Evolutionary conservation across 169 alveolate genomes (phyloP), one percentile per base, ranked within the genome.

Genomic region (Ichthyophthirius multifiliis): DNA sequence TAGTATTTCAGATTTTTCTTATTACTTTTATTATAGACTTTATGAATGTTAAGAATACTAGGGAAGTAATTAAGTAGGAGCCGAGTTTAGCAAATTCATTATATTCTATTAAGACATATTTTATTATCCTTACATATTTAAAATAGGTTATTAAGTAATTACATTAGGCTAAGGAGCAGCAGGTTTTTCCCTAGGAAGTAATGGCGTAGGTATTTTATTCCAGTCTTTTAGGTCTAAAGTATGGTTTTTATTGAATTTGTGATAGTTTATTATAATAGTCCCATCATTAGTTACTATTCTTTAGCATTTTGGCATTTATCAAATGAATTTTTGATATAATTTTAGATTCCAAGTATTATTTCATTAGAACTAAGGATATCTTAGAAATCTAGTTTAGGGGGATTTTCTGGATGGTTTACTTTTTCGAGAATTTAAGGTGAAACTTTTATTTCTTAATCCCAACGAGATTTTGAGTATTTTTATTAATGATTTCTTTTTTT

Each of bases 261-360:
- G 13, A 39, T 55, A 55, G 71, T 55, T 23, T 27, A 55, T 34
- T 55, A 27, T 1, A 39, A 27, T 55, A 55, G 18, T 23, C 23
- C 23, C 71, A 55, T 55, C 71, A 55, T 55, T 20, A 55, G 71
- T 18, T 55, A 23, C 34, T 55, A 55, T 18, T 55, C 71, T 39
- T 55, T 55, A 55, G 71, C 71, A 55, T 55, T 55, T 7, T 55
- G 31, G 71, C 71, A 55, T 27, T 55, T 55, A 27, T 55, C 71
- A 55, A 55, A 55, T n/a, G 43, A 55, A 27, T 55, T 55, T 23
- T 27, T 55, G 23, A 55, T 16, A 27, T 55, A 55, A 27, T 16
- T 27, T 16, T 16, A 27, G 43, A 55, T n/a, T n/a, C n/a, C n/a
- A n/a, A n/a, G n/a, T n/a, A 55, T 55, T 55, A 55, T 23, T 16